phyloP scores from a whole-genome alignment of 257 asterid genomes.

The Thymus mandschuricus region DNA sequence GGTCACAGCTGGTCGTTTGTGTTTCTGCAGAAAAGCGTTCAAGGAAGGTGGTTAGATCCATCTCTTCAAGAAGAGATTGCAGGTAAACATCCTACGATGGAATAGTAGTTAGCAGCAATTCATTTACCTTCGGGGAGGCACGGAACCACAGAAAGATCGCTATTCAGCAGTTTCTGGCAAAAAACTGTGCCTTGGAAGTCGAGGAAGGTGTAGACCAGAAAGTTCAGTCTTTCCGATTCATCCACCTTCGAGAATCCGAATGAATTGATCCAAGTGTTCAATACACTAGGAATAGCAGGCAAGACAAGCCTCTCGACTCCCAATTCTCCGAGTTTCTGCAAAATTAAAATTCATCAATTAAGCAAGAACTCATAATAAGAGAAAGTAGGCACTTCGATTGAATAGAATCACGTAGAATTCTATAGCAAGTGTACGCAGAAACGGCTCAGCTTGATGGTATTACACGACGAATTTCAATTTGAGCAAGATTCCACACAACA shows the following conservation, averaged over 20 bases:
- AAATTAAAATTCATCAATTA: slow-evolving; percentile 22
- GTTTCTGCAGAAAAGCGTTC: slow-evolving; percentile 43
- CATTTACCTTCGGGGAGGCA: slow-evolving; percentile 47
- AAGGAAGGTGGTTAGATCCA: slow-evolving; percentile 1
- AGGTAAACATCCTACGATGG: background rate
- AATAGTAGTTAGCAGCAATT: slow-evolving; percentile 15
- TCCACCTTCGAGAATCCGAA: slow-evolving; percentile 76
- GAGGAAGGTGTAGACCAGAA: slow-evolving; percentile 61
- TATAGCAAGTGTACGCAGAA: too few species aligned
- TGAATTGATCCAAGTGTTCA: slow-evolving; percentile 73
- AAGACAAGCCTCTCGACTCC: slow-evolving; percentile 90
- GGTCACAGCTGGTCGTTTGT: slow-evolving; percentile 32
- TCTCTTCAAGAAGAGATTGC: background rate
- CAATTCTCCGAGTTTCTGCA: slow-evolving; percentile 64
- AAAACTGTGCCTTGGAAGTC: slow-evolving; percentile 76
- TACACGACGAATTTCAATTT: background rate
- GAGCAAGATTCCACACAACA: background rate
- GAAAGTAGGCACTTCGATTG: slow-evolving; percentile 1
- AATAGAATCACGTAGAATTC: background rate
- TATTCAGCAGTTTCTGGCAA: slow-evolving; percentile 70
- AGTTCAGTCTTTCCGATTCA: slow-evolving; percentile 57
- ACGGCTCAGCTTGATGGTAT: too few species aligned
- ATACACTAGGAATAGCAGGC: slow-evolving; percentile 75
- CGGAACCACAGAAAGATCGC: slow-evolving; percentile 31
- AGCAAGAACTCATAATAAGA: background rate